Base-by-base conservation (phyloP, 495 filamentous ascomycete species). In the Neurospora sublineolata region DNA sequence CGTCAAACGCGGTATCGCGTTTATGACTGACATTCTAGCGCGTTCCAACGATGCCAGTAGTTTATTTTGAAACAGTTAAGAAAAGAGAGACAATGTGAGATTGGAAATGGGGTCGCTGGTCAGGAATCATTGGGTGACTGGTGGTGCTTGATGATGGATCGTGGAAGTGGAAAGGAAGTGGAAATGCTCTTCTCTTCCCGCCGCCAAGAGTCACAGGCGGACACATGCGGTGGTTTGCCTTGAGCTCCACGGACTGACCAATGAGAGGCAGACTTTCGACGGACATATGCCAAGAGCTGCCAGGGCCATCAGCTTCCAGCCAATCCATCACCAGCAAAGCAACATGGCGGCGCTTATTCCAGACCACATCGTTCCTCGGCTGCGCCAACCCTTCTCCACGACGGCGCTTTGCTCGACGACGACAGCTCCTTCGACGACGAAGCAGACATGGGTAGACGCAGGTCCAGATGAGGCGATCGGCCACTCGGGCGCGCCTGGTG, bases 331-430 rank as follows among this genome's bases (percentile, higher is more conserved):
- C 60, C 73, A 68, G 42, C 70, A 74, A 72, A 27, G 33, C 73
- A 42, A 70, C 72, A 42, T 46, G 64, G 67, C 73, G 75, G 80
- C 80, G 80, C 79, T 75, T 80, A 80, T 79, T 79, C 72, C 76
- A 78, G 74, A 79, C 74, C 38, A 40, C 52, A 33, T 18, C 27
- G 27, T 64, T 64, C 27, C 52, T 33, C 23, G 46, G 37, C 46
- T 73, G 71, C 75, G 72, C 75, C 74, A 78, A 70, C 71, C 39
- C 44, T 71, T 16, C 73, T 73, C 77, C 78, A 77, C 73, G 70
- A 75, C 74, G 71, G 72, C 75, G 67, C 70, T 58, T 60, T 73
- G 70, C 70, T 75, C 72, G 69, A 70, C 74, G 76, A 76, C 73
- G 40, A 70, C 42, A 64, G 46, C 68, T 67, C 37, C 41, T 40